Conservation (phyloP, 768 basidiomycete genomes). For the Obba rivulosa region DNA sequence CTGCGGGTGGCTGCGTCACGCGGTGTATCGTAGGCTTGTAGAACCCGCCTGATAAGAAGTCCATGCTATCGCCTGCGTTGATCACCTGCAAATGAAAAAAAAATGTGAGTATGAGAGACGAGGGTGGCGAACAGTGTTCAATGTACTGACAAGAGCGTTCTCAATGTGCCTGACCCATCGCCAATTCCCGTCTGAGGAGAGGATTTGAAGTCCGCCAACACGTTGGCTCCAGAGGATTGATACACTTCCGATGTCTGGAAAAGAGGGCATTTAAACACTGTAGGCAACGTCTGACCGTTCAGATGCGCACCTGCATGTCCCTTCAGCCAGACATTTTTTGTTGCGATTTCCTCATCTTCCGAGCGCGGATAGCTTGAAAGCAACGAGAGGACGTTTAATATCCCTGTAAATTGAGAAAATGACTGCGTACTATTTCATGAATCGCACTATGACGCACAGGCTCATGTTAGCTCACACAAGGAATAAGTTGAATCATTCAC, state of each 20-base stretch:
- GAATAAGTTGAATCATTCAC: background rate
- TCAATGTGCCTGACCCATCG: slow-evolving; percentile 54
- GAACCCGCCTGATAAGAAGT: slow-evolving; percentile 59
- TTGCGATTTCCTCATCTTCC: slow-evolving; percentile 42
- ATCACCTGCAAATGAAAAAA: slow-evolving; percentile 16
- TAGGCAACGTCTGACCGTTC: too few relatives aligned
- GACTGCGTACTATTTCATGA: slow-evolving; percentile 44
- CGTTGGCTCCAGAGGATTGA: slow-evolving; percentile 59
- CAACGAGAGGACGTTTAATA: background rate
- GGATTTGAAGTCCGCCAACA: slow-evolving; percentile 51
- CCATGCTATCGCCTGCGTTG: slow-evolving; percentile 54
- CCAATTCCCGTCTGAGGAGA: slow-evolving; percentile 46
- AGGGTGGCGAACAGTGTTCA: too few relatives aligned
- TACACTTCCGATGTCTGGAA: slow-evolving; percentile 23
- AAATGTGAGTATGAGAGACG: background rate
- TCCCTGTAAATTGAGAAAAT: background rate
- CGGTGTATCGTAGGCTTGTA: slow-evolving; percentile 59
- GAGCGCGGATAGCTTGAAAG: slow-evolving; percentile 42
- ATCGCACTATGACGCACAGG: slow-evolving; percentile 26
- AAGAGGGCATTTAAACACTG: too few relatives aligned
- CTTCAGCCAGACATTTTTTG: slow-evolving; percentile 54
- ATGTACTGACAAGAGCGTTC: slow-evolving; percentile 46
- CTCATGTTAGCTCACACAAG: background rate
- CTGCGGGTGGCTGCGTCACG: slow-evolving; percentile 51
- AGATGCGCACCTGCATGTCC: slow-evolving; percentile 45